Evolutionary conservation across 225 moss, liverwort and hornwort genomes (phyloP).

Genomic region (Neckera pumila): DNA sequence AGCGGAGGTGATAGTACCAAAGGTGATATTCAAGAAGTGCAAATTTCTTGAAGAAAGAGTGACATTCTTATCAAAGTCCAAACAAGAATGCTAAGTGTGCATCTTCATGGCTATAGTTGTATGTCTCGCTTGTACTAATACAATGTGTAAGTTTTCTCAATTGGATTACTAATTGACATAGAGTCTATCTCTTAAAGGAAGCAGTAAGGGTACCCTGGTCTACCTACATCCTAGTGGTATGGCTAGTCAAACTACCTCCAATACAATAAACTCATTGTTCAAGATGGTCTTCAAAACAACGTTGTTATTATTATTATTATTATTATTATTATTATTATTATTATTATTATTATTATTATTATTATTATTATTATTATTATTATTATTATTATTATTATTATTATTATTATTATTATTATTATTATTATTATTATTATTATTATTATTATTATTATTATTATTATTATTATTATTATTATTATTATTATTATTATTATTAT

Average conservation of each 20-base stretch:
- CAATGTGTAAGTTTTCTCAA: fast-evolving
- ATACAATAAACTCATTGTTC: too few species aligned
- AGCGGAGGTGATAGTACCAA: fast-evolving
- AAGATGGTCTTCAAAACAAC: neutral
- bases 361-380: neutral
- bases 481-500: neutral
- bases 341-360: neutral
- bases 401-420: neutral
- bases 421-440: neutral
- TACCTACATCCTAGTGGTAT: fast-evolving
- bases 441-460: neutral
- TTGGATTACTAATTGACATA: fast-evolving
- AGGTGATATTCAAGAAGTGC: neutral
- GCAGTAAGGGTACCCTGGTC: fast-evolving
- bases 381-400: neutral
- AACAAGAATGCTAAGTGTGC: neutral
- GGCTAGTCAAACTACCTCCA: too few species aligned
- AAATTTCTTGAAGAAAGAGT: neutral
- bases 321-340: neutral
- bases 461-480: neutral
- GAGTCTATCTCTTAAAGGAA: fast-evolving
- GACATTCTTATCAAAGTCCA: neutral
- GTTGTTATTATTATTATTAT: neutral
- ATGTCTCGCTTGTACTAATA: too few species aligned
- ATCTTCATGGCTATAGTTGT: neutral